Conservation (phyloP, 106 monocot species). For the Iris macrosiphon region DNA sequence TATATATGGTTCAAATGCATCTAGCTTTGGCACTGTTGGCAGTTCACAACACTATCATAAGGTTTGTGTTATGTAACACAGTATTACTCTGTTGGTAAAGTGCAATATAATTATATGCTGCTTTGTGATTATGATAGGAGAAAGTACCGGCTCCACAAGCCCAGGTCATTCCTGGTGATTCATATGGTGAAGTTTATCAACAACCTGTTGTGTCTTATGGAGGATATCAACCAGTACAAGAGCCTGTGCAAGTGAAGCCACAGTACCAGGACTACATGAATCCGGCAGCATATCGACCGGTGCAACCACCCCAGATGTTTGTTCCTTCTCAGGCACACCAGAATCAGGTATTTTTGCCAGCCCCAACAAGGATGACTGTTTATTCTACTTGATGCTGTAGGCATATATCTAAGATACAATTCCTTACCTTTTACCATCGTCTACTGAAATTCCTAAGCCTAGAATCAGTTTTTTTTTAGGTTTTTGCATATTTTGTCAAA, state of each 20-base stretch:
- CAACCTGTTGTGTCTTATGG: constrained; percentile 34
- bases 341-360: neutral
- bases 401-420: no score
- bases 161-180: constrained; percentile 13
- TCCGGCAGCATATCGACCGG: constrained; percentile 13
- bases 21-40: constrained; percentile 8
- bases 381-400: no score
- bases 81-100: no score
- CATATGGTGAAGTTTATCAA: constrained; percentile 46
- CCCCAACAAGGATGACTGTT: no score
- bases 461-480: no score
- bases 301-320: constrained; percentile 55
- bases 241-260: constrained; percentile 14
- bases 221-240: constrained; percentile 41
- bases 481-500: no score
- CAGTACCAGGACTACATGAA: constrained; percentile 34
- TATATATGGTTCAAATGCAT: constrained; percentile 16
- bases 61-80: constrained; percentile 30
- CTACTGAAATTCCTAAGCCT: no score
- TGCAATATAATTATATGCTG: no score
- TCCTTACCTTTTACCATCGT: no score
- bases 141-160: constrained; percentile 22
- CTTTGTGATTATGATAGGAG: constrained; percentile 14
- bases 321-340: constrained; percentile 50
- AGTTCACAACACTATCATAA: constrained; percentile 34